Evolutionary conservation across 257 asterid genomes (phyloP), one percentile per base, ranked within the genome.

Genomic region (Leptodermis oblonga): DNA sequence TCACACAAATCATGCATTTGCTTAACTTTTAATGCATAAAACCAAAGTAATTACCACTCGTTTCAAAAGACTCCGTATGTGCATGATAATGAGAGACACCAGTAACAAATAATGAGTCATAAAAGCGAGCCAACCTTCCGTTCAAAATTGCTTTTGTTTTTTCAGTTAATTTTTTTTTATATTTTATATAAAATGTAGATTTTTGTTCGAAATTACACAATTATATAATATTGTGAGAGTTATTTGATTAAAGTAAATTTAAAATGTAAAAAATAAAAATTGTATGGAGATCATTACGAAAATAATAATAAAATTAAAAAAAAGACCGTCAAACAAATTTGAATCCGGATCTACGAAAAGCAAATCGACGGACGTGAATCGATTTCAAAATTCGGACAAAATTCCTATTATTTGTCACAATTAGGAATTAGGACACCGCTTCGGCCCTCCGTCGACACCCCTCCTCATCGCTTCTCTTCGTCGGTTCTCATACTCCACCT

Each of bases 361-460:
- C 43, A 58, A 30, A 22, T 56, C 55, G 73, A 68, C 84, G 87
- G 87, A 78, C 83, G 76, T 71, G 75, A 78, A 83, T 61, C 45
- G 10, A 65, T 62, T 78, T 82, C 56, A 64, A 67, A 76, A 74
- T 28, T 80, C 77, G 82, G 76, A 79, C 79, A 69, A 54, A 51
- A 71, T 73, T 45, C 20, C 5, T 23, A 23, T n/a, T n/a, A n/a
- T 30, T 23, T 48, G 54, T 5, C 68, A 22, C 15, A 5, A 0
- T 63, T 2, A 7, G 17, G 1, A 34, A 4, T 10, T 10, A 34
- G 43, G 31, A 61, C 67, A 34, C 62, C 15, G 20, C 31, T 13
- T 56, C 36, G 31, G 37, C 37, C 6, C 62, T 26, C 20, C 37
- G 59, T 53, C 12, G 11, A 23, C 18, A 17, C 37, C 61, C 10